These are phyloP conservation scores for Ophiostoma australiae DNA, from an alignment of 2,329 filamentous ascomycete species.

Conservation along the genomic window DNA sequence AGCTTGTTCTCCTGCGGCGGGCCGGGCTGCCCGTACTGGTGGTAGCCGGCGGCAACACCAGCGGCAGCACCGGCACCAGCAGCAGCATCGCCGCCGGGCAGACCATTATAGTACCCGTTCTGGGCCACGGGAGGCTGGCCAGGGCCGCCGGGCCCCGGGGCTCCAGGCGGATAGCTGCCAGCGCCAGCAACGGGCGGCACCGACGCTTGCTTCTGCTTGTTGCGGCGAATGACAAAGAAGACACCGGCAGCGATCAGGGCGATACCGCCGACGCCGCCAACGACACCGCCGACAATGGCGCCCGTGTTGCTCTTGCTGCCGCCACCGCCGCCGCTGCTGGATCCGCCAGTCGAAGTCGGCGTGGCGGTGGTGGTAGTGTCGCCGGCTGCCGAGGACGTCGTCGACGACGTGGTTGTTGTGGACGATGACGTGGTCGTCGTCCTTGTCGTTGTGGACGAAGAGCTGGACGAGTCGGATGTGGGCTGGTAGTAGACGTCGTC, in stretches of 20 bases:
- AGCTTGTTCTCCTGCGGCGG: conserved; percentile 16
- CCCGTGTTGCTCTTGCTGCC: conserved; percentile 27
- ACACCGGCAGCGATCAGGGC: conserved; percentile 32
- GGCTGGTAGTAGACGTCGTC: conserved; percentile 30
- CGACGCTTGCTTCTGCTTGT: conserved; percentile 26
- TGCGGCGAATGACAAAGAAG: conserved; percentile 32
- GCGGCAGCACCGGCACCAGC: conserved; percentile 1
- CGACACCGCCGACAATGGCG: conserved; percentile 33
- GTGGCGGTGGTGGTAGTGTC: conserved; percentile 12
- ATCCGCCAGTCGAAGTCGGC: background rate
- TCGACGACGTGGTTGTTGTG: background rate
- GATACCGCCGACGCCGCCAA: conserved; percentile 34
- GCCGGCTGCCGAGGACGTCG: background rate
- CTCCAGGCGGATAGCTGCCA: conserved; percentile 13
- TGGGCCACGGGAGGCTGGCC: conserved; percentile 22
- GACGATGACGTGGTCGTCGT: background rate
- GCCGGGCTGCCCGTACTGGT: conserved; percentile 16
- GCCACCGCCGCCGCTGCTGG: background rate
- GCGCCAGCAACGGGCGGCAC: background rate
- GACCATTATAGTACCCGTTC: conserved; percentile 22
- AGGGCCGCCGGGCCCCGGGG: conserved; percentile 17
- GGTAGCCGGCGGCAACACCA: background rate
- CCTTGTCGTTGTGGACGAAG: conserved; percentile 6
- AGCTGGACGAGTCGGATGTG: conserved; percentile 12
- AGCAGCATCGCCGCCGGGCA: background rate